These are phyloP conservation scores for Zancudomyces culisetae DNA, from an alignment of 371 early-diverging fungal species.

Conservation along the genomic window DNA sequence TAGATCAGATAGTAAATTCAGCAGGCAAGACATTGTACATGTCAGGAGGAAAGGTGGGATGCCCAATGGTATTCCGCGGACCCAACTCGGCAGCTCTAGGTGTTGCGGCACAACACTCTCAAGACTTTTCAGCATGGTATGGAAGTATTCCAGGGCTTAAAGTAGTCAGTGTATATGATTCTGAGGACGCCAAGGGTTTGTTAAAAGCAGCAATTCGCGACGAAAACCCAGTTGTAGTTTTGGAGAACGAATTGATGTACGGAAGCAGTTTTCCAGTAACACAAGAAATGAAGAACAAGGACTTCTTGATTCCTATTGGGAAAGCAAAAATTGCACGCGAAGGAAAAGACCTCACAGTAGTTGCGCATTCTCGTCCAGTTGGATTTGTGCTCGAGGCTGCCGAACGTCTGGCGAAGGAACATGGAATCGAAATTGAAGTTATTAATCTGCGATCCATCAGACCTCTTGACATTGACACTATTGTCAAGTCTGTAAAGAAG, in stretches of 20 bases:
- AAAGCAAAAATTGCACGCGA: constrained; percentile 90
- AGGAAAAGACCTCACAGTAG: constrained; percentile 81
- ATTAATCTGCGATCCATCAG: constrained; percentile 97
- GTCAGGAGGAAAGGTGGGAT: constrained; percentile 80
- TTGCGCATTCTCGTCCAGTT: constrained; percentile 86
- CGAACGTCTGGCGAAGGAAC: constrained; percentile 61
- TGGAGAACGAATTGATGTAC: constrained; percentile 99
- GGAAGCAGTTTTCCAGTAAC: constrained; percentile 72
- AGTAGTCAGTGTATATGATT: constrained; percentile 96
- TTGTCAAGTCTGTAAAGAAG: constrained; percentile 88
- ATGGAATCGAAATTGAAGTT: constrained; percentile 45
- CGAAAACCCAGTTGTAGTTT: constrained; percentile 93
- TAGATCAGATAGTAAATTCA: constrained; percentile 99
- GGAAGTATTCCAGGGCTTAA: constrained; percentile 95
- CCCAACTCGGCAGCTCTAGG: constrained; percentile 98
- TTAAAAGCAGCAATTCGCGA: constrained; percentile 96
- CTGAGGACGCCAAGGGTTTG: constrained; percentile 96
- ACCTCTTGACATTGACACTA: constrained; percentile 88
- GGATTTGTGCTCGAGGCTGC: constrained; percentile 85
- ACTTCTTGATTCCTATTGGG: constrained; percentile 86
- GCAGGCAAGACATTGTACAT: constrained; percentile 98
- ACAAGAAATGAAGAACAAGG: constrained; percentile 57
- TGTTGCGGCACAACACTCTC: constrained; percentile 99
- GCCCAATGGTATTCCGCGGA: constrained; percentile 98
- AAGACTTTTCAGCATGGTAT: constrained; percentile 97